phyloP scores from a whole-genome alignment of 2,329 filamentous ascomycete species.

The Lachnellula arida region DNA sequence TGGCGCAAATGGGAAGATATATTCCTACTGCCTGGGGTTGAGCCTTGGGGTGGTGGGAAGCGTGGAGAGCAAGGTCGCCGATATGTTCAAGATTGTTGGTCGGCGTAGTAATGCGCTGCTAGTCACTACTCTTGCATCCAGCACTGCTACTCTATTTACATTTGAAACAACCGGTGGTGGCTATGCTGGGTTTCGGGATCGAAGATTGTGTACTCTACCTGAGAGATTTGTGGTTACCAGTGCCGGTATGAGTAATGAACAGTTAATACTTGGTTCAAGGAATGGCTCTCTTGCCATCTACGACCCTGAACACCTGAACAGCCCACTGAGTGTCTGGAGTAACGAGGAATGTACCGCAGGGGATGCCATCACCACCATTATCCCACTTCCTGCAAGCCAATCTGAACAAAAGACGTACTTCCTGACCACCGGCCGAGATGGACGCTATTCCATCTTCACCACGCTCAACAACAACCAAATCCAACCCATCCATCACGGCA shows the following conservation, averaged over 20 bases:
- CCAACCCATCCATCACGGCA: conserved; percentile 58
- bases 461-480: conserved; percentile 15
- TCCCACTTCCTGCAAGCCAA: conserved; percentile 37
- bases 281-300: conserved; percentile 50
- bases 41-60: conserved; percentile 17
- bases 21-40: conserved; percentile 14
- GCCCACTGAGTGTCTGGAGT: conserved; percentile 17
- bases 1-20: conserved; percentile 38
- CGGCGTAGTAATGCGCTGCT: conserved; percentile 12
- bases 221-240: conserved; percentile 45
- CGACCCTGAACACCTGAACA: conserved; percentile 18
- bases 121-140: conserved; percentile 33
- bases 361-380: conserved; percentile 66
- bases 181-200: neutral
- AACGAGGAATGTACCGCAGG: conserved; percentile 31
- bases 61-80: conserved; percentile 24
- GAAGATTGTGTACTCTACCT: conserved; percentile 25
- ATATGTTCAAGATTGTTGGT: conserved; percentile 30
- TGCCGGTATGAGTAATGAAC: conserved; percentile 38
- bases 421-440: conserved; percentile 72
- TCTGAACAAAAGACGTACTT: conserved; percentile 41
- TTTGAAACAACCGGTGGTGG: conserved; percentile 10
- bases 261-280: conserved; percentile 51
- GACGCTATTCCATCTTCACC: conserved; percentile 61
- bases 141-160: conserved; percentile 31